A percentile compares a stretch with the other conserved stretches of the same genome.
These are phyloP conservation scores for Colletotrichum sojae DNA, from an alignment of 2,329 filamentous ascomycete species.

Conservation along the genomic window DNA sequence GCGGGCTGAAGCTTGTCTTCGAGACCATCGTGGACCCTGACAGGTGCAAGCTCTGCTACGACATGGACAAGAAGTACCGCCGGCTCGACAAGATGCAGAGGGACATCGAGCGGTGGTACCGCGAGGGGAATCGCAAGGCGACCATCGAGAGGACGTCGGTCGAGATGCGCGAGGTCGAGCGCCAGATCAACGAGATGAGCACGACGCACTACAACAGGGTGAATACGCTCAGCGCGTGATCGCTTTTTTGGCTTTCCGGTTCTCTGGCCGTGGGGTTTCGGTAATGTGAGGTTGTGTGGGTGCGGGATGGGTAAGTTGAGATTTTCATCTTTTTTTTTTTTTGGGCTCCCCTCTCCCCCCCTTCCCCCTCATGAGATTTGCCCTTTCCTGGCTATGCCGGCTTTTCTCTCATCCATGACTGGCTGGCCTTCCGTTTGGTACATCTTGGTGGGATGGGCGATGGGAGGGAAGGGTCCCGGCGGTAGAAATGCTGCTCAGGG, in stretches of 20 bases:
- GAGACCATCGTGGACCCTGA: constrained; percentile 74
- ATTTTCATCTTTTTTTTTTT: background rate
- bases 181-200: constrained; percentile 69
- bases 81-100: constrained; percentile 81
- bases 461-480: constrained; percentile 5
- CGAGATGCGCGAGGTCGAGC: constrained; percentile 77
- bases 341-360: too few species aligned
- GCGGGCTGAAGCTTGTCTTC: constrained; percentile 92
- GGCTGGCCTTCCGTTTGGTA: background rate
- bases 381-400: background rate
- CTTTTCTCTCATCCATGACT: background rate
- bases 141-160: constrained; percentile 79
- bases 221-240: constrained; percentile 54
- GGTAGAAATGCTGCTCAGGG: constrained; percentile 27
- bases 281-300: constrained; percentile 1
- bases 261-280: constrained; percentile 21
- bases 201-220: constrained; percentile 54
- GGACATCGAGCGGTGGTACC: constrained; percentile 83
- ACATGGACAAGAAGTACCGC: constrained; percentile 87
- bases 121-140: constrained; percentile 80
- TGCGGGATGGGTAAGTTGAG: constrained; percentile 30
- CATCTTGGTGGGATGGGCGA: background rate
- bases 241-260: constrained; percentile 15
- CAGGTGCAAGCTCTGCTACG: constrained; percentile 88
- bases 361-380: background rate